Evolutionary conservation across 495 filamentous ascomycete species (phyloP), one percentile per base, ranked within the genome.

Genomic region (Jackrogersella multiformis): DNA sequence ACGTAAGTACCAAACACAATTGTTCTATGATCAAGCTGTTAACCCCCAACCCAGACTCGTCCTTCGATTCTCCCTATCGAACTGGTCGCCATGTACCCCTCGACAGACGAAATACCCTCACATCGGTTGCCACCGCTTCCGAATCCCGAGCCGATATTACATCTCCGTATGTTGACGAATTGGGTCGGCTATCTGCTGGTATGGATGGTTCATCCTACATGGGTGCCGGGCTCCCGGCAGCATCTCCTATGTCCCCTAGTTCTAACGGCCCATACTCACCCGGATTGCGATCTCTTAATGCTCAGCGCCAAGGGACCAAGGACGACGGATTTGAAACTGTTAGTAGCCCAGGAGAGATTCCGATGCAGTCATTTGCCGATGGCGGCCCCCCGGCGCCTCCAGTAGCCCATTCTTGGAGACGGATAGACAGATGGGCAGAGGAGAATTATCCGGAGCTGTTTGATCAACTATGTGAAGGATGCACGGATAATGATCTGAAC

Each of bases 341-440:
- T 58, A 87, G 86, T 49, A 80, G 85, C 21, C 76, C 85, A 8
- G 89, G 90, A 16, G 94, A 97, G 76, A 97, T 99, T 58, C 93
- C 93, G 58, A 93, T 99, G 90, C 96, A 97, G 79, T 91, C 91
- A 51, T 99, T 99, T 79, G 86, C 89, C 34, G 92, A 98, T 64
- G 95, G 95, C 48, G 85, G 90, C 18, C 93, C 95, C 0, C 95
- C 96, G 10, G 86, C 95, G 4, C 95, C 95, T 2, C 92, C 95
- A 9, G 88, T 97, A 10, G 65, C 76, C 55, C 93, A 97, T 80
- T 95, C 93, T 21, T 99, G 95, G 95, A 87, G 84, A 69, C 90
- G 92, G 76, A 97, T 99, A 66, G 94, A 97, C 73, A 85, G 83
- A 16, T 99, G 96, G 96, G 84, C 90, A 54, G 96, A 98, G 69